These are phyloP conservation scores for Elsinoe necatrix DNA, from an alignment of 2,329 filamentous ascomycete genomes.

Conservation along the genomic window DNA sequence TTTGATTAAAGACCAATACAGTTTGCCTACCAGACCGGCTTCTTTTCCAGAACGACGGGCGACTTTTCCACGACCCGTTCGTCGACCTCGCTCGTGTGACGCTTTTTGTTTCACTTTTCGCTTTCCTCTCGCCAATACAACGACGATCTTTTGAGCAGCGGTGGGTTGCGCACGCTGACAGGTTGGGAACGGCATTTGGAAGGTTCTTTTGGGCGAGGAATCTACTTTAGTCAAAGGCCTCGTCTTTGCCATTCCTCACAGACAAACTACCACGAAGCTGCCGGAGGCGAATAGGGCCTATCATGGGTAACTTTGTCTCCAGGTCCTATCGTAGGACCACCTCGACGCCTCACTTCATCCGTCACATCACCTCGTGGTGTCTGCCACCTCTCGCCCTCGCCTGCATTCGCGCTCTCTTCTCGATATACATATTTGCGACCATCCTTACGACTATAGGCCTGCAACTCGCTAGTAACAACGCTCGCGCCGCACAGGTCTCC, in stretches of 20 bases:
- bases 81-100: slow-evolving; percentile 8
- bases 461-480: slow-evolving; percentile 48
- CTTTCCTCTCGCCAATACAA: slow-evolving; percentile 4
- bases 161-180: background rate
- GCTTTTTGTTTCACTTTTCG: slow-evolving; percentile 1
- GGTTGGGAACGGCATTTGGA: background rate
- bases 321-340: slow-evolving; percentile 18
- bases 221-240: background rate
- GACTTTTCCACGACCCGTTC: background rate
- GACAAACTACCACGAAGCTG: background rate
- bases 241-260: background rate
- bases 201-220: background rate
- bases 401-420: slow-evolving; percentile 42
- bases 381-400: slow-evolving; percentile 58
- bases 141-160: background rate
- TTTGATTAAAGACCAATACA: background rate
- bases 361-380: slow-evolving; percentile 75
- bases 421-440: slow-evolving; percentile 60
- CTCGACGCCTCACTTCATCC: slow-evolving; percentile 24
- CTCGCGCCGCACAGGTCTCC: slow-evolving; percentile 41
- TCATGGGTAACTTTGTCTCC: slow-evolving; percentile 12
- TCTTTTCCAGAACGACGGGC: slow-evolving; percentile 1
- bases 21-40: background rate
- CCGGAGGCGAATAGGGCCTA: background rate
- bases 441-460: slow-evolving; percentile 63